phyloP scores from a whole-genome alignment of 129 eudicot species.

The Logfia minima region DNA sequence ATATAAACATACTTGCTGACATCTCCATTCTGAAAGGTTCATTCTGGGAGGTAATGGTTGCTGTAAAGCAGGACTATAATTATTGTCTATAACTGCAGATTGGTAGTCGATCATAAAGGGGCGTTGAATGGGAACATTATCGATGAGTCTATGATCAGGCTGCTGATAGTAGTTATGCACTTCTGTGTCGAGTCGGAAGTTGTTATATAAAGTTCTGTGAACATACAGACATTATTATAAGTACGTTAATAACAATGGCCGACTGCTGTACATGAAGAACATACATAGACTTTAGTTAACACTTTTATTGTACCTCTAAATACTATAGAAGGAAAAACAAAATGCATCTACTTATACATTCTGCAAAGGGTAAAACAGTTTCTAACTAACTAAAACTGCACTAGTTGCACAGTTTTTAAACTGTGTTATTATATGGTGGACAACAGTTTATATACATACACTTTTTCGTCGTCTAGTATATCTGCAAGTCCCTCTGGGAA shows the following conservation, averaged over 20 bases:
- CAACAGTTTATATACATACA: neutral
- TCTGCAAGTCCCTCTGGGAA: neutral
- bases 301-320: no score
- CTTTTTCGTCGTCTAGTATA: neutral
- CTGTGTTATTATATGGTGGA: neutral
- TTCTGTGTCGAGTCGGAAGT: constrained; percentile 22
- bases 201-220: neutral
- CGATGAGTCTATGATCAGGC: constrained; percentile 16
- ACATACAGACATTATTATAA: neutral
- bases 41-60: neutral
- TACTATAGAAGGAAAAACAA: no score
- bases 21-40: neutral
- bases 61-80: constrained; percentile 7
- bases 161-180: constrained; percentile 28
- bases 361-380: no score
- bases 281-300: no score
- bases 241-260: neutral
- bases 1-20: neutral
- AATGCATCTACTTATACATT: no score
- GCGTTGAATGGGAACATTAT: constrained; percentile 25
- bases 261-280: no score
- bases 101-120: constrained; percentile 31
- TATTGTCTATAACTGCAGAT: constrained; percentile 21
- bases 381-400: no score
- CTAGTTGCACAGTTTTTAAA: no score